Evolutionary conservation across 352 stramenopile genomes (phyloP), one percentile per base, ranked within the genome.

Genomic region (Globisporangium abappressorium): DNA sequence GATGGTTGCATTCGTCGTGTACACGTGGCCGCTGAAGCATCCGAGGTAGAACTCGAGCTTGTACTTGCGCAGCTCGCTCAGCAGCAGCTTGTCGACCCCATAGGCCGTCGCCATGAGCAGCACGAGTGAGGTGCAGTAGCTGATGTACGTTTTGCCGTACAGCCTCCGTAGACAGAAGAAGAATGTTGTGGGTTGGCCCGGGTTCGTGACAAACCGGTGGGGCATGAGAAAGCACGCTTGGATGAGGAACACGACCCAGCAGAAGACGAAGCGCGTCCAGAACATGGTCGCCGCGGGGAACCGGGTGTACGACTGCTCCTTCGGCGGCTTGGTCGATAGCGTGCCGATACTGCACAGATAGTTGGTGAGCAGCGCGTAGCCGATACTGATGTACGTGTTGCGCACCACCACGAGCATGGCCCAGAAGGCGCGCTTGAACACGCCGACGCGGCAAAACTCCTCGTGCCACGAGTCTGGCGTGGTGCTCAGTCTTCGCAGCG

Each of bases 41-140:
- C 20, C 24, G 30, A 57, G 18, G 60, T 65, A 65, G 47, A 43
- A 65, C 47, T 65, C 60, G 28, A 65, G 47, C 9, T 34, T 28
- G 60, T 46, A 43, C 28, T 46, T 38, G 26, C 60, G 60, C 20
- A 65, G 18, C 15, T 57, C 30, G 26, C 9, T 12, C 14, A 41
- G 60, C 20, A 46, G 8, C 8, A 41, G n/a, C 41, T 15, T 26
- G 18, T 1, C 24, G 11, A 65, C 30, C 6, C 12, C 15, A 2
- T 41, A 26, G 3, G 47, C 22, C 26, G 28, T 43, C 11, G 4
- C 60, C 18, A 57, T n/a, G 7, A 57, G 20, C 20, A 56, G 26
- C 14, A 28, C 24, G 24, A 57, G 24, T 41, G 43, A 65, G 41
- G 43, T 7, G 8, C n/a, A 36, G 60, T 57, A 57, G 41, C 30